Evolutionary conservation across 192 early-diverging fungal genomes (phyloP), one percentile per base, ranked within the genome.

Genomic region (Linnemannia elongata): DNA sequence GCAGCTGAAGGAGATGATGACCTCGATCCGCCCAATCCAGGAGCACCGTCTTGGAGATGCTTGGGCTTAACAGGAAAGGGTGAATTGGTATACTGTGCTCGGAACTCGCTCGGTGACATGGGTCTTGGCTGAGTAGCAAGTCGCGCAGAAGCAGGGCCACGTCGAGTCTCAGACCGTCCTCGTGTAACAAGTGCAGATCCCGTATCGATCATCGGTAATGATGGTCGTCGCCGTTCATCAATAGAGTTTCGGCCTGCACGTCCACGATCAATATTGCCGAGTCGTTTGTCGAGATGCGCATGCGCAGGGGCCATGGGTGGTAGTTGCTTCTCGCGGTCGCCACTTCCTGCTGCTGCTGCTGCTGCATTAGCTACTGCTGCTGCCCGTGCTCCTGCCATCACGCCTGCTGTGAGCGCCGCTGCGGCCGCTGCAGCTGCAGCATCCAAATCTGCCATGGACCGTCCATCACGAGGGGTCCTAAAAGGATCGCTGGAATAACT

Each of bases 81-180:
- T 0, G 81, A 71, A 41, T 63, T 74, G n/a, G 72, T 81, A 20
- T 81, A 75, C 35, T 87, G 85, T 35, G 85, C 85, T 18, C 80
- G 75, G 72, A 87, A 87, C 36, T 87, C 75, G 39, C 79, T 81
- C 6, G 85, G 85, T 10, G 85, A 87, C 79, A 87, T 87, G 47
- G 52, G 77, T 27, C 77, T 66, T 33, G 60, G 8, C 13, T 66
- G 60, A 66, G 60, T 33, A 15, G 30, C 27, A 27, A 66, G n/a
- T 2, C 30, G 49, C 8, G 81, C 39, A 47, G 74, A 71, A 4
- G 66, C 9, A 1, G 77, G 52, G 4, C 20, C 49, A 24, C 68
- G 27, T 33, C 80, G 60, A 2, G 79, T 80, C 24, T 80, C 79
- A 10, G 79, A 80, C 38, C 78, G 79, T 45, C 79, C 72, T 80